A percentile compares a stretch with the other conserved stretches of the same genome.
phyloP scores from a whole-genome alignment of 2,329 filamentous ascomycete species.

The Chrysoporthe austroafricana region DNA sequence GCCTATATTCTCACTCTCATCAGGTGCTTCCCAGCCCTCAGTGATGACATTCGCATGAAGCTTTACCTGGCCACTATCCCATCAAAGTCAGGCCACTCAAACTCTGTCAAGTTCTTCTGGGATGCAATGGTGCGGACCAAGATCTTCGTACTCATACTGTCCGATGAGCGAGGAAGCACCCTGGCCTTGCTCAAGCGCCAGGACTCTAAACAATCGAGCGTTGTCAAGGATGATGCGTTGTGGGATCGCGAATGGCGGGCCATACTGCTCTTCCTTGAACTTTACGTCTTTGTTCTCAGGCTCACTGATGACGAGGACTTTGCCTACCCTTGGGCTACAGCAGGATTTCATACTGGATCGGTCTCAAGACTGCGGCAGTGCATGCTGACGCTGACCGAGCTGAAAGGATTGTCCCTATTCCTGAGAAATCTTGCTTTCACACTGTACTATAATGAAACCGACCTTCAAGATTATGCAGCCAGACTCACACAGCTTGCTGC shows the following conservation, averaged over 20 bases:
- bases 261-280: constrained; percentile 86
- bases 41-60: constrained; percentile 93
- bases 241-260: constrained; percentile 81
- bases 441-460: constrained; percentile 80
- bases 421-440: constrained; percentile 90
- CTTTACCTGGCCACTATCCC: constrained; percentile 77
- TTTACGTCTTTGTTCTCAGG: constrained; percentile 90
- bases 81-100: constrained; percentile 48
- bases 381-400: constrained; percentile 70
- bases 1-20: constrained; percentile 86
- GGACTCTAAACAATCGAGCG: constrained; percentile 25
- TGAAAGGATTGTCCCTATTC: constrained; percentile 77
- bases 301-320: constrained; percentile 98
- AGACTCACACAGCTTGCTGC: constrained; percentile 33
- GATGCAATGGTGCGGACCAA: constrained; percentile 55
- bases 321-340: constrained; percentile 61
- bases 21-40: constrained; percentile 78
- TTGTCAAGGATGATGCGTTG: constrained; percentile 34
- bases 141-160: constrained; percentile 42
- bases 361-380: constrained; percentile 60
- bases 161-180: constrained; percentile 36
- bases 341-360: constrained; percentile 42
- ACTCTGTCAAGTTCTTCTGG: constrained; percentile 87
- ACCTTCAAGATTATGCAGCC: constrained; percentile 44
- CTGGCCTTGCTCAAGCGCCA: constrained; percentile 36